These are phyloP conservation scores for Perkinsus marinus DNA, from an alignment of 169 alveolate genomes.

Conservation along the genomic window DNA sequence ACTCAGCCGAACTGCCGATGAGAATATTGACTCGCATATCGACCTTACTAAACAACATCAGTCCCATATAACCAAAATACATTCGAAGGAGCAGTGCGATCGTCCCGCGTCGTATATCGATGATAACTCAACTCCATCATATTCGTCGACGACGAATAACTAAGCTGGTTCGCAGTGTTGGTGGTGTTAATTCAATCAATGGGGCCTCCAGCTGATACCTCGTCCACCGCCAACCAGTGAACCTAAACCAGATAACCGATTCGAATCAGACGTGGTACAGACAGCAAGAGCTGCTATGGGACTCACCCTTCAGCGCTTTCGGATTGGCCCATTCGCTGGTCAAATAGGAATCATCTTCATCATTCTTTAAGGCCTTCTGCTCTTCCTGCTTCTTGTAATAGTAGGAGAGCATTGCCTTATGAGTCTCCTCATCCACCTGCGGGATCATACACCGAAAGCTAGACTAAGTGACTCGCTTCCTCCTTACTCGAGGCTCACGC, in stretches of 20 bases:
- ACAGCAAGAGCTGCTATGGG: slow-evolving; percentile 55
- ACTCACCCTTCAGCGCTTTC: slow-evolving; percentile 56
- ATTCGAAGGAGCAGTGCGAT: too few species aligned
- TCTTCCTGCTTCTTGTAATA: slow-evolving; percentile 81
- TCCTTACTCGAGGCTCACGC: slow-evolving; percentile 73
- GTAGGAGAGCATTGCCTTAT: slow-evolving; percentile 82
- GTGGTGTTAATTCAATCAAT: too few species aligned
- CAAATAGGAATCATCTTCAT: slow-evolving; percentile 80
- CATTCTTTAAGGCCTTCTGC: slow-evolving; percentile 68
- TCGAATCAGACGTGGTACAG: too few species aligned
- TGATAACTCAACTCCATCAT: too few species aligned
- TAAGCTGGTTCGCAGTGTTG: too few species aligned
- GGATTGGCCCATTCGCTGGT: slow-evolving; percentile 88
- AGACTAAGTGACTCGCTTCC: too few species aligned
- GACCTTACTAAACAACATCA: neutral
- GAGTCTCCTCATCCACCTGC: slow-evolving; percentile 75
- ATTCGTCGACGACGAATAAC: too few species aligned
- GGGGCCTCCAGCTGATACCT: slow-evolving; percentile 12
- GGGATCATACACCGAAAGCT: too few species aligned
- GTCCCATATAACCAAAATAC: too few species aligned
- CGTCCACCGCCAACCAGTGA: slow-evolving; percentile 16
- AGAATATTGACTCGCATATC: neutral
- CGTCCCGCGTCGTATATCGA: too few species aligned
- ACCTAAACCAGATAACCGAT: too few species aligned
- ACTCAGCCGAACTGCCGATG: neutral